A percentile compares a stretch with the other conserved stretches of the same genome.
phyloP scores from a whole-genome alignment of 164 flowering plant genomes.

The Piper longum region DNA sequence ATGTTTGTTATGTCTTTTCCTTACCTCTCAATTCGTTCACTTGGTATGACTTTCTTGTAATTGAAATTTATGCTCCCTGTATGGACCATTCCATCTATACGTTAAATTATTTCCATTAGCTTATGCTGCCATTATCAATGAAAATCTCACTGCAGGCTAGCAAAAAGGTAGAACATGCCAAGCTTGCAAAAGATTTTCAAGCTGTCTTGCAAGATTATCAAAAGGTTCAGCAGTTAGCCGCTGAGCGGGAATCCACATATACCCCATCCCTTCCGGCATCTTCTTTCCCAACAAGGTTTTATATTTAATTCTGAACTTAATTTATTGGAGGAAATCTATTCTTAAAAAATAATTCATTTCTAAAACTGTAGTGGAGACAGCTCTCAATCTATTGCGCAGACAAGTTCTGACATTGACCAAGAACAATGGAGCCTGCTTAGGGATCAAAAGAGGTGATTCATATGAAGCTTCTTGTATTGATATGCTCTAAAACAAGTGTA shows the following conservation, averaged over 20 bases:
- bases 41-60: not conserved
- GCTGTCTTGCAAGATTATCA: conserved; percentile 54
- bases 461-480: not conserved
- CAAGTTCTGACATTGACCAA: conserved; percentile 12
- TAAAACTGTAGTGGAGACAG: conserved; percentile 10
- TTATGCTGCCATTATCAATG: not conserved
- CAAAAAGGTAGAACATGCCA: conserved; percentile 47
- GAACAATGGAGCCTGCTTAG: conserved; percentile 34
- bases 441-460: conserved; percentile 35
- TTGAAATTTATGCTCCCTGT: not conserved
- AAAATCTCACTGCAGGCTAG: conserved; percentile 2
- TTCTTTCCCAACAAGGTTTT: conserved; percentile 13
- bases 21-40: not conserved
- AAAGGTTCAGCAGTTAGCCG: conserved; percentile 61
- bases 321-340: too few species aligned
- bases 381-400: conserved; percentile 21
- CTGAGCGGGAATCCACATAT: conserved; percentile 59
- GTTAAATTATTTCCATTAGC: not conserved
- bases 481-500: too few species aligned
- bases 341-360: not conserved
- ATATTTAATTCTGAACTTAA: not conserved
- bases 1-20: not conserved
- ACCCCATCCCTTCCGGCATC: conserved; percentile 30
- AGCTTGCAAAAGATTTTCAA: conserved; percentile 72
- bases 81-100: not conserved